Base-by-base conservation (phyloP, 192 early-diverging fungal genomes). In the Rhizoclosmatium globosum region DNA sequence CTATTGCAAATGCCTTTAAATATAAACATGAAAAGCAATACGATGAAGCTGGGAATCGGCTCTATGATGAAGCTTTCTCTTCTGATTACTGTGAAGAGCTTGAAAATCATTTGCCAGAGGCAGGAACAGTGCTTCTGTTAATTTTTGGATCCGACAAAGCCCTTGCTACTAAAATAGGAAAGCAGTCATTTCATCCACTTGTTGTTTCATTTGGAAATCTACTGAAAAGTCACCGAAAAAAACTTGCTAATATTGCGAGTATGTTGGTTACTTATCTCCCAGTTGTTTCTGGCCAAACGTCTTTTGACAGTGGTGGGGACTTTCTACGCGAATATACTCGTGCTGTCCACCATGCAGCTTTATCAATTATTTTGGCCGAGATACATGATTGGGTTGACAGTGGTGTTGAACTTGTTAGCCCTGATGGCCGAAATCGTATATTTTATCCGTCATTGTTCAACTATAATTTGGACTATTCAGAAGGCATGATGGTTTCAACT, bases 401-500 rank as follows among this genome's bases (percentile, higher is more conserved):
- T 64, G 61, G 61, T 64, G 61, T 41, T 38, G 39, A 64, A 4
- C n/a, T 64, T 6, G 39, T 64, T 64, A 64, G 61, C 39, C 61
- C 61, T 9, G 61, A 64, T 21, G 61, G 61, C 4, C 4, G n/a
- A 64, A 9, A 11, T 11, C 39, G 61, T 4, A 64, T 11, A 21
- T 64, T 11, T 21, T 64, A 11, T 21, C 61, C 61, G n/a, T 38
- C 4, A 11, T 64, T 64, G 61, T 64, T 38, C 61, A 64, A 64
- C 61, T 64, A 6, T n/a, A 64, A 64, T 64, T 4, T 4, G 7
- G 61, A 64, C 61, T 64, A 64, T 64, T n/a, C 61, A 21, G 61
- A 64, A 21, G 7, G 7, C 4, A 38, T 21, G 4, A 11, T 64
- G 61, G 4, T 11, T 21, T 4, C 61, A 64, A 64, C 61, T 21